phyloP scores from a whole-genome alignment of 208 protist species.

The Kentomonas sorsogonicus region DNA sequence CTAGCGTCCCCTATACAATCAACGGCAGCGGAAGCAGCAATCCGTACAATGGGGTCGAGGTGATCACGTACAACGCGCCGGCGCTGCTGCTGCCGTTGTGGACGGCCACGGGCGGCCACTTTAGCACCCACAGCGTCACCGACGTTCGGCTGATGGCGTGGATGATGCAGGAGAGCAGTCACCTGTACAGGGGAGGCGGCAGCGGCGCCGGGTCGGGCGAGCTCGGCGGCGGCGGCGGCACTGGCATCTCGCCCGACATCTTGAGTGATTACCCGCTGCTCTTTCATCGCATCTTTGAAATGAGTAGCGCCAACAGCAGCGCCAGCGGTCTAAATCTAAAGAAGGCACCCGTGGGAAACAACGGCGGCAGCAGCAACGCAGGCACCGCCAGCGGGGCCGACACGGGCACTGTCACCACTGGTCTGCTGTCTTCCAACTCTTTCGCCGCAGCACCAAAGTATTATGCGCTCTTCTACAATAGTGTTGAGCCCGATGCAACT shows the following conservation, averaged over 20 bases:
- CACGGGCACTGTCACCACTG: conserved; percentile 21
- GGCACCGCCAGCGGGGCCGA: background rate
- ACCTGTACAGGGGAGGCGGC: too few species aligned
- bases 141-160: conserved; percentile 84
- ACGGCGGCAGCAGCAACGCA: too few species aligned
- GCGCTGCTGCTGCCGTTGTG: conserved; percentile 58
- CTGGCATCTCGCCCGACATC: too few species aligned
- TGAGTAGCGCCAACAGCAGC: background rate
- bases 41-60: conserved; percentile 83
- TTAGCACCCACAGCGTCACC: conserved; percentile 65
- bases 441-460: too few species aligned
- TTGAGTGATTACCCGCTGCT: too few species aligned
- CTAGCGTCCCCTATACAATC: too few species aligned
- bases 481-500: too few species aligned
- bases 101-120: conserved; percentile 33
- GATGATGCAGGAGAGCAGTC: conserved; percentile 39
- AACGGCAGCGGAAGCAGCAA: too few species aligned
- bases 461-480: too few species aligned
- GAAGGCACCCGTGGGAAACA: background rate
- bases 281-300: too few species aligned
- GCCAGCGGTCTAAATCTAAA: background rate
- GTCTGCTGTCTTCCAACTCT: conserved; percentile 15
- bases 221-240: too few species aligned
- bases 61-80: conserved; percentile 85
- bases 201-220: too few species aligned